phyloP scores from a whole-genome alignment of 305 asterid genomes.

The Fraxinus xanthoxyloides region DNA sequence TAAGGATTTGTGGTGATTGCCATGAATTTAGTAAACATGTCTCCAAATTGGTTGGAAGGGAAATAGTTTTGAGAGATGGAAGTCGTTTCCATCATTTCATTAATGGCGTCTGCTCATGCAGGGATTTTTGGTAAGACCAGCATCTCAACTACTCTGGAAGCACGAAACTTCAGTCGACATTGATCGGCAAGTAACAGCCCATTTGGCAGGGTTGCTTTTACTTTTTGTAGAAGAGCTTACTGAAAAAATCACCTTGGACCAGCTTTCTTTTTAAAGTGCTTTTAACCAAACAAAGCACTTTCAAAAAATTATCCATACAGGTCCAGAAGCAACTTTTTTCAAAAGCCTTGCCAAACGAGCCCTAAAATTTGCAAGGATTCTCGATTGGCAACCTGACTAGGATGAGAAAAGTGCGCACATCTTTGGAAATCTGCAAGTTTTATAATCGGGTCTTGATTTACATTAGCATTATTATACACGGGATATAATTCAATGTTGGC shows the following conservation, averaged over 20 bases:
- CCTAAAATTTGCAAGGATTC: neutral
- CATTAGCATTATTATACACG: neutral
- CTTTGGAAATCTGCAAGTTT: neutral
- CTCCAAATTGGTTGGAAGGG: slow-evolving; percentile 22
- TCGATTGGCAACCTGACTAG: neutral
- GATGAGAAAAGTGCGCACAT: neutral
- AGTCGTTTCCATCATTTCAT: slow-evolving; percentile 35
- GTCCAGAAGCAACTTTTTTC: neutral
- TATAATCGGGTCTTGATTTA: neutral
- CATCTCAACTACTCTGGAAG: neutral
- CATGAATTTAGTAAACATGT: slow-evolving; percentile 32
- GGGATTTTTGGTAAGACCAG: slow-evolving; percentile 31
- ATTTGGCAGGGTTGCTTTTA: neutral
- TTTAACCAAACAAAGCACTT: neutral
- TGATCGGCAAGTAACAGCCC: neutral
- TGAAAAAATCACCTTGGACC: neutral
- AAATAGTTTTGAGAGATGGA: slow-evolving; percentile 35
- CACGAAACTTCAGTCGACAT: neutral
- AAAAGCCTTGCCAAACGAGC: neutral
- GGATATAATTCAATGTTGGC: neutral
- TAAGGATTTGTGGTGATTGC: slow-evolving; percentile 37
- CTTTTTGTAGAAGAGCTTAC: neutral
- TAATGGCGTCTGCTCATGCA: slow-evolving; percentile 36
- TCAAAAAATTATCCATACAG: neutral
- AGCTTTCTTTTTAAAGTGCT: neutral